Conservation (phyloP, 202 grass and related monocot species). For the Zizania palustris region DNA sequence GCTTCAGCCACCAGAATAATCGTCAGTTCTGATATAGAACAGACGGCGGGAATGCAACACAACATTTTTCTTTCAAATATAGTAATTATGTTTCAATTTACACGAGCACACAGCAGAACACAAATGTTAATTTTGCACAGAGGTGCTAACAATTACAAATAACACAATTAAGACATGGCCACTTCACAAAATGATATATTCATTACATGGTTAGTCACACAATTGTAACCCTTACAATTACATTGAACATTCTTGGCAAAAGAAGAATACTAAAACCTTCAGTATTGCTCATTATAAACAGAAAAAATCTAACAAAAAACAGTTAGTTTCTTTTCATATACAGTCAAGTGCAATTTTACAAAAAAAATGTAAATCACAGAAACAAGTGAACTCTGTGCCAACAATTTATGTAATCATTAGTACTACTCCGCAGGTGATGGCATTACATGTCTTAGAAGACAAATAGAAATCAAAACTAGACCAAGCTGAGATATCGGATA, state of each 20-base stretch:
- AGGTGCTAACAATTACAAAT: slow-evolving; percentile 29
- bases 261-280: background rate
- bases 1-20: slow-evolving; percentile 92
- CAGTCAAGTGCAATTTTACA: background rate
- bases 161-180: slow-evolving; percentile 20
- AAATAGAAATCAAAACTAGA: background rate
- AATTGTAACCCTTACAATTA: slow-evolving; percentile 2
- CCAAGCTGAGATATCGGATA: too few relatives aligned
- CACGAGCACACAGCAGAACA: slow-evolving; percentile 15
- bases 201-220: slow-evolving; percentile 39
- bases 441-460: background rate
- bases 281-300: background rate
- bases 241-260: slow-evolving; percentile 1
- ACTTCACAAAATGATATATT: background rate
- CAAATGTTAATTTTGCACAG: slow-evolving; percentile 17
- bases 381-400: too few relatives aligned
- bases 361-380: background rate
- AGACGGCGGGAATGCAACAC: slow-evolving; percentile 59
- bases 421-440: background rate
- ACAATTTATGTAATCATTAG: too few relatives aligned
- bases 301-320: background rate
- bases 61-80: slow-evolving; percentile 44
- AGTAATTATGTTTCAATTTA: slow-evolving; percentile 26
- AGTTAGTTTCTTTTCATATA: background rate
- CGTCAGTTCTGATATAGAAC: slow-evolving; percentile 89